phyloP scores from a whole-genome alignment of 1,139 yeast species.

The Yamadazyma pseudoaaseri region DNA sequence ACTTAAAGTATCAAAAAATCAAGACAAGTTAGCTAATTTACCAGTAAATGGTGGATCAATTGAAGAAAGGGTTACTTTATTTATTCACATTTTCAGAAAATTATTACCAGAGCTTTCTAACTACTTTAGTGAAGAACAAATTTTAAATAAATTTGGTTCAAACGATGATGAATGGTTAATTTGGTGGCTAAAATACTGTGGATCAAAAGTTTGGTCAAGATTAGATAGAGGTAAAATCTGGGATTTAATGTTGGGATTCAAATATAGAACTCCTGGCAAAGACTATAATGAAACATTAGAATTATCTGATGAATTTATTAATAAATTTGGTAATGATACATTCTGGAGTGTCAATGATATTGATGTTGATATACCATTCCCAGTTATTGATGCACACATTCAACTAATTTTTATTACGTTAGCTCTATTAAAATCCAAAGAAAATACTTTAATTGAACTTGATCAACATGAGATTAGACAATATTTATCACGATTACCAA shows the following conservation, averaged over 20 bases:
- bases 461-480: conserved; percentile 90
- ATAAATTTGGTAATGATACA: conserved; percentile 43
- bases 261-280: conserved; percentile 41
- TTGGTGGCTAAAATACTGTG: conserved; percentile 95
- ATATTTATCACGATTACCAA: conserved; percentile 58
- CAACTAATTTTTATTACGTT: conserved; percentile 76
- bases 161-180: conserved; percentile 86
- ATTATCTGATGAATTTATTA: conserved; percentile 21
- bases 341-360: conserved; percentile 35
- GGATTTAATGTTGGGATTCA: conserved; percentile 85
- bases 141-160: conserved; percentile 57
- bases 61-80: conserved; percentile 70
- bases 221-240: conserved; percentile 84
- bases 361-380: conserved; percentile 50
- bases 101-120: conserved; percentile 74
- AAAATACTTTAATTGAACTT: conserved; percentile 73
- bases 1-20: conserved; percentile 9
- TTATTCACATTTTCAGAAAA: conserved; percentile 63
- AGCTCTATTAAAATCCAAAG: conserved; percentile 79
- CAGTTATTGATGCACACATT: conserved; percentile 72
- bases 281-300: conserved; percentile 34
- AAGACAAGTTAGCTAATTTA: conserved; percentile 32
- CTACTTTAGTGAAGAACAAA: conserved; percentile 80
- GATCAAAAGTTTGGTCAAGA: conserved; percentile 83
- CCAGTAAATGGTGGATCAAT: conserved; percentile 66